Percentiles rank a stretch among this genome's conserved stretches.
Evolutionary conservation across 1,284 basidiomycete species (phyloP).

Genomic region (Ganoderma leucocontextum): DNA sequence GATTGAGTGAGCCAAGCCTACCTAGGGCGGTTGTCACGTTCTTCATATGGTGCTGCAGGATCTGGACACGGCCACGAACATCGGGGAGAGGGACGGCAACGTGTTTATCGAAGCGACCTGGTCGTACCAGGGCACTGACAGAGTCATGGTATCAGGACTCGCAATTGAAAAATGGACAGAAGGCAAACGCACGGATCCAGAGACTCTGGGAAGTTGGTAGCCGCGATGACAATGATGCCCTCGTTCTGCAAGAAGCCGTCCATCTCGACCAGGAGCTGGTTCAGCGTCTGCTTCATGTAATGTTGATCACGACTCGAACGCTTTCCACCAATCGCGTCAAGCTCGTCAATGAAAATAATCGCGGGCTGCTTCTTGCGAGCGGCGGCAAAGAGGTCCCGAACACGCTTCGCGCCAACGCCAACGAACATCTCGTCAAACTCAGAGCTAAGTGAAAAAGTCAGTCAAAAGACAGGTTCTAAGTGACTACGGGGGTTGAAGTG

Average conservation of each 20-base stretch:
- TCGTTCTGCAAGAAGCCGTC: slow-evolving; percentile 93
- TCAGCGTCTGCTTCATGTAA: slow-evolving; percentile 92
- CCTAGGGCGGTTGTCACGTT: slow-evolving; percentile 73
- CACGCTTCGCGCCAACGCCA: slow-evolving; percentile 94
- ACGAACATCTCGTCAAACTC: slow-evolving; percentile 99
- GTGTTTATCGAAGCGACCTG: slow-evolving; percentile 92
- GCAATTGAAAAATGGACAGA: background rate
- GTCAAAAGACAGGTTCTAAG: background rate
- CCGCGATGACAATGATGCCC: slow-evolving; percentile 93
- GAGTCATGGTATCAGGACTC: slow-evolving; percentile 12
- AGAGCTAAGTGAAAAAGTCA: slow-evolving; percentile 60
- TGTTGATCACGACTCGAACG: slow-evolving; percentile 89
- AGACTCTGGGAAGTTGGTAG: slow-evolving; percentile 95
- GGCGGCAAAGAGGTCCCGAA: slow-evolving; percentile 94
- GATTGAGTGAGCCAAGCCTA: slow-evolving; percentile 40
- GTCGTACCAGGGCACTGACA: slow-evolving; percentile 80
- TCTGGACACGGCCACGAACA: slow-evolving; percentile 87
- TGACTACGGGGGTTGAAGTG: background rate
- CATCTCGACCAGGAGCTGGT: slow-evolving; percentile 94
- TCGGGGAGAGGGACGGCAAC: slow-evolving; percentile 92
- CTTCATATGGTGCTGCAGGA: slow-evolving; percentile 89
- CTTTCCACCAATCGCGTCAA: slow-evolving; percentile 94
- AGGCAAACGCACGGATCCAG: slow-evolving; percentile 76
- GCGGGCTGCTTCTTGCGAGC: slow-evolving; percentile 95
- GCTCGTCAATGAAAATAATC: slow-evolving; percentile 95